Base-by-base conservation (phyloP, 2,329 filamentous ascomycete species). In the Fusarium sp. region DNA sequence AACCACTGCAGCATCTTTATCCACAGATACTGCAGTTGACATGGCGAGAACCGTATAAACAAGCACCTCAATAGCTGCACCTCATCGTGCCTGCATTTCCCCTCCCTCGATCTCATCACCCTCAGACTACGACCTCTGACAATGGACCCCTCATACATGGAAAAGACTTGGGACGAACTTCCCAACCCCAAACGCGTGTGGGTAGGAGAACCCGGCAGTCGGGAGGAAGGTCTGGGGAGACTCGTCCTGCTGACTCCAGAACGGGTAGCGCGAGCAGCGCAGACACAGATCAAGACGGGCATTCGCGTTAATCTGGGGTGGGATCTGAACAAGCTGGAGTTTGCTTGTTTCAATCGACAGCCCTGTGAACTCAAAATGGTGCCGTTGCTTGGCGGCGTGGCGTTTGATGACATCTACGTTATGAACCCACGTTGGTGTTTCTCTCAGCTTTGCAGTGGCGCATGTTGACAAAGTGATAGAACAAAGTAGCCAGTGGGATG, bases 291-390 rank as follows among this genome's bases (percentile, higher is more conserved):
- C 67, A 79, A 77, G 38, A 83, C 81, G 1, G 86, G 86, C 14
- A 77, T 77, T 20, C 79, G 84, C 30, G 80, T 87, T 23, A 82
- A 82, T 11, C 77, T 88, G 38, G 81, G 81, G 24, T 88, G 86
- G 86, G 82, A 85, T 23, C 72, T 88, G 61, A 83, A 80, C 20
- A 87, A 88, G 68, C 75, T 87, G 4, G 84, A 88, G 57, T 81
- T 83, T 65, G 83, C 85, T 2, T 83, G 84, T 61, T 83, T 87
- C 65, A 81, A 82, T 42, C 80, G 86, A 3, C 81, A 82, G 32
- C 81, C 82, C 10, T 83, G 82, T 49, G 75, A 82, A 30, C 85
- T 86, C 65, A 79, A 80, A 54, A 83, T 87, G 55, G 77, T 85
- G 1, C 79, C 82, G 12, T 59, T 86, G 17, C 74, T 86, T 10